phyloP scores from a whole-genome alignment of 306 rosid species.

The Acacia melanoxylon region DNA sequence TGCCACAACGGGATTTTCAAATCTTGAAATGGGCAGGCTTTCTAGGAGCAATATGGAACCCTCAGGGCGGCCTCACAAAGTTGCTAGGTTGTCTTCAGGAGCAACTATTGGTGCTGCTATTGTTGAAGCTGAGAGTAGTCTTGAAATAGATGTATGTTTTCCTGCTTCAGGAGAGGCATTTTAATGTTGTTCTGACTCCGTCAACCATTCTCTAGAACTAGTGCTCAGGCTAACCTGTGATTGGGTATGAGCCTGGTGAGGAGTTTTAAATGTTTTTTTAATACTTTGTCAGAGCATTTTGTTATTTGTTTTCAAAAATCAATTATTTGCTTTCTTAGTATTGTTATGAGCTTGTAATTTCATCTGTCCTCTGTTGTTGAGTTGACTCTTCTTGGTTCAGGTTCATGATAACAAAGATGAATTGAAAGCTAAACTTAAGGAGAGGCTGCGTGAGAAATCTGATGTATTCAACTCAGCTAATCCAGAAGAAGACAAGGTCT shows the following conservation, averaged over 20 bases:
- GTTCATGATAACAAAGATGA: conserved; percentile 76
- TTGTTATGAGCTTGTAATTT: conserved; percentile 5
- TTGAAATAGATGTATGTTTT: conserved; percentile 79
- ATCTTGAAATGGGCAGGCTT: conserved; percentile 26
- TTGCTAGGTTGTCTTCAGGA: conserved; percentile 54
- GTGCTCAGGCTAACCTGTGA: conserved; percentile 41
- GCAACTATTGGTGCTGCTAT: conserved; percentile 78
- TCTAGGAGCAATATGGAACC: conserved; percentile 31
- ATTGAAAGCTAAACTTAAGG: conserved; percentile 76
- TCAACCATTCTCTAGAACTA: conserved; percentile 37
- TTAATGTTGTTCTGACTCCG: conserved; percentile 23
- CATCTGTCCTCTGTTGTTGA: conserved; percentile 3
- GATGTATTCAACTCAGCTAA: conserved; percentile 76
- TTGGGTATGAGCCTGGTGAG: conserved; percentile 50
- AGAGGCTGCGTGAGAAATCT: conserved; percentile 76
- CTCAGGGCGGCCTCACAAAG: conserved; percentile 48
- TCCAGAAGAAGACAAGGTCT: conserved; percentile 78
- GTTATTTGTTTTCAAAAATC: not conserved
- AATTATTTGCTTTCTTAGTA: not conserved
- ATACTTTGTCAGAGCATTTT: not conserved
- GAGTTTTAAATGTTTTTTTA: conserved; percentile 27
- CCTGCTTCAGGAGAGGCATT: conserved; percentile 45
- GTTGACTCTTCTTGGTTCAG: conserved; percentile 40
- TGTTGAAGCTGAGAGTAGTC: conserved; percentile 83
- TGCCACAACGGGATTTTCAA: conserved; percentile 25